Evolutionary conservation across 2,329 filamentous ascomycete genomes (phyloP), one percentile per base, ranked within the genome.

Genomic region (Hirsutella thompsonii): DNA sequence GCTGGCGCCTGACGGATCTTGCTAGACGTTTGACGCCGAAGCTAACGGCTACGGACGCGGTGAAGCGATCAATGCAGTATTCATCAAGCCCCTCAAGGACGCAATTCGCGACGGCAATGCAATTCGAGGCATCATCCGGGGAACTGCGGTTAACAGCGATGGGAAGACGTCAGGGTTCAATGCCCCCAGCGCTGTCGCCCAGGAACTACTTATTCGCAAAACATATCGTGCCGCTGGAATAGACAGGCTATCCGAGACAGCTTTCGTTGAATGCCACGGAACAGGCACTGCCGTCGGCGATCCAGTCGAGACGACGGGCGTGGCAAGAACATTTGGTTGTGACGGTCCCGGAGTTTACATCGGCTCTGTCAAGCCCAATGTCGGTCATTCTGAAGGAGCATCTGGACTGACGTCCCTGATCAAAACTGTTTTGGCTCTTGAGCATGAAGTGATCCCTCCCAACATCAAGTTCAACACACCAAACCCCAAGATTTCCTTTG

Each of bases 31-130:
- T 28, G 56, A 59, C 30, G 38, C 47, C 18, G 43, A 51, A 0
- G 58, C 53, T 1, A 49, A 59, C 45, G 64, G 70, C 3, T 71
- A 70, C 47, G 62, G 55, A 1, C 55, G 67, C 19, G 64, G 65
- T 6, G 66, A 72, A 44, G 54, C 58, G 11, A 38, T 72, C 23
- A 41, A 38, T 21, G 44, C 46, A 8, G 9, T 51, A 2, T 41
- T 67, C 2, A 40, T 72, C 2, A 71, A 71, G 50, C 57, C 49
- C 0, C 47, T 70, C 1, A 51, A 54, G 5, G 54, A 62, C 32
- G 68, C 68, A 1, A 30, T 70, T 2, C 45, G 44, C 4, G 64
- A 65, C 36, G 58, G 59, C 11, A 62, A 71, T 8, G 26, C 33
- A 1, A 20, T 40, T 4, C 37, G 41, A 3, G 41, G 30, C 14